Evolutionary conservation across 2,329 filamentous ascomycete genomes (phyloP).

Genomic region (Didymella segeticola): DNA sequence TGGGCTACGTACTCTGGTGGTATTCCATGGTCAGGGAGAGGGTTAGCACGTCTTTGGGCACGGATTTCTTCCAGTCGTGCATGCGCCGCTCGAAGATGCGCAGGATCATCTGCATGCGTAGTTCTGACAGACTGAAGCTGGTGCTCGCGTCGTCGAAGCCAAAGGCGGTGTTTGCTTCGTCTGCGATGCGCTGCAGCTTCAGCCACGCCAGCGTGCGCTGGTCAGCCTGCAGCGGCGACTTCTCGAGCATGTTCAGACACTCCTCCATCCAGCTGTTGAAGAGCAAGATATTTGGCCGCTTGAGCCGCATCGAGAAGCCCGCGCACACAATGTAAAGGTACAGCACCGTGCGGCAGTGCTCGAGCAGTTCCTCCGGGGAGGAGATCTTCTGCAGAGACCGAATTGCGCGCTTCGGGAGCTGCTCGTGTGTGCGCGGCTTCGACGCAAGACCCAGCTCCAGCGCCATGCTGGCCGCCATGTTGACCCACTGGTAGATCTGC

Average conservation of each 20-base stretch:
- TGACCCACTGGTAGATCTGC: conserved; percentile 45
- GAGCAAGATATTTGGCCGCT: conserved; percentile 42
- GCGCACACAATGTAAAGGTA: conserved; percentile 42
- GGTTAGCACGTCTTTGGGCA: conserved; percentile 41
- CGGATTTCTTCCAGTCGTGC: conserved; percentile 44
- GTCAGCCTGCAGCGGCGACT: conserved; percentile 41
- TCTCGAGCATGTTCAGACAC: conserved; percentile 38
- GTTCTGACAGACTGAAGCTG: conserved; percentile 45
- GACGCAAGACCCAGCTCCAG: conserved; percentile 46
- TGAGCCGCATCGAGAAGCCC: conserved; percentile 43
- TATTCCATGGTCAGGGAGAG: conserved; percentile 38
- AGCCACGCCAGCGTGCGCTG: conserved; percentile 40
- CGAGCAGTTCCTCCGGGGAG: conserved; percentile 43
- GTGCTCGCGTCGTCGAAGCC: conserved; percentile 49
- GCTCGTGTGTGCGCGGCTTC: conserved; percentile 47
- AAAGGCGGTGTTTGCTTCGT: conserved; percentile 47
- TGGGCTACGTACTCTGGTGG: conserved; percentile 25
- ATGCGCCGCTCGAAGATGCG: conserved; percentile 46
- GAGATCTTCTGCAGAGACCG: conserved; percentile 43
- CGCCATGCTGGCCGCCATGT: conserved; percentile 47
- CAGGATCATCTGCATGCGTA: conserved; percentile 45
- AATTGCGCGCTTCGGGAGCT: conserved; percentile 44
- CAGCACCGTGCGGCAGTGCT: conserved; percentile 45
- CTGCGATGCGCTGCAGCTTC: conserved; percentile 45
- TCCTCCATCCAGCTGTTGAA: conserved; percentile 50